These are phyloP conservation scores for Paracoccidioides brasiliensis DNA, from an alignment of 2,329 filamentous ascomycete genomes.

Conservation along the genomic window DNA sequence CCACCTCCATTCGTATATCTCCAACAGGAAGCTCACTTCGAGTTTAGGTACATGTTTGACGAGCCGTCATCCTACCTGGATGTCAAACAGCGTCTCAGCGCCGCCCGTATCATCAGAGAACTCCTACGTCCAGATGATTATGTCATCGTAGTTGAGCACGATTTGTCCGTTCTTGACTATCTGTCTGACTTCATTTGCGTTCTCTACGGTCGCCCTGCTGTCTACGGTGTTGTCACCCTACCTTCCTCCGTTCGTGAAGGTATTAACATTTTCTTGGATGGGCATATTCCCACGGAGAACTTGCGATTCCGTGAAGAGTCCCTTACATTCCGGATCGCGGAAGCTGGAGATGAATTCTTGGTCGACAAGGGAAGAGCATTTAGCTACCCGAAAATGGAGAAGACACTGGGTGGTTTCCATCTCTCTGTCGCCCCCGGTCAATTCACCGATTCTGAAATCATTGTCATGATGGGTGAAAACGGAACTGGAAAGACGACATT, in stretches of 20 bases:
- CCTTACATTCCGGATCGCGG: slow-evolving; percentile 84
- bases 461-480: slow-evolving; percentile 99
- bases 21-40: not conserved
- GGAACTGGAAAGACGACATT: slow-evolving; percentile 99
- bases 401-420: slow-evolving; percentile 81
- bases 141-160: slow-evolving; percentile 98
- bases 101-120: slow-evolving; percentile 82
- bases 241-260: slow-evolving; percentile 94
- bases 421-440: slow-evolving; percentile 67
- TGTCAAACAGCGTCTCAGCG: slow-evolving; percentile 95
- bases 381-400: slow-evolving; percentile 79
- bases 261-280: slow-evolving; percentile 98
- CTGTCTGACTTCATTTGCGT: slow-evolving; percentile 98
- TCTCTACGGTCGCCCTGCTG: slow-evolving; percentile 85
- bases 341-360: slow-evolving; percentile 77
- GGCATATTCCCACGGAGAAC: slow-evolving; percentile 96
- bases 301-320: slow-evolving; percentile 96
- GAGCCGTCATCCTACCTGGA: slow-evolving; percentile 98
- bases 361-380: slow-evolving; percentile 76
- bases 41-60: slow-evolving; percentile 86
- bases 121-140: slow-evolving; percentile 83
- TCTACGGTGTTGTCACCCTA: slow-evolving; percentile 95
- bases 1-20: not conserved
- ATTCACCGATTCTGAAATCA: slow-evolving; percentile 96
- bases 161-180: slow-evolving; percentile 95